Evolutionary conservation across 2,329 filamentous ascomycete genomes (phyloP), one percentile per base, ranked within the genome.

Genomic region (Clonostachys solani): DNA sequence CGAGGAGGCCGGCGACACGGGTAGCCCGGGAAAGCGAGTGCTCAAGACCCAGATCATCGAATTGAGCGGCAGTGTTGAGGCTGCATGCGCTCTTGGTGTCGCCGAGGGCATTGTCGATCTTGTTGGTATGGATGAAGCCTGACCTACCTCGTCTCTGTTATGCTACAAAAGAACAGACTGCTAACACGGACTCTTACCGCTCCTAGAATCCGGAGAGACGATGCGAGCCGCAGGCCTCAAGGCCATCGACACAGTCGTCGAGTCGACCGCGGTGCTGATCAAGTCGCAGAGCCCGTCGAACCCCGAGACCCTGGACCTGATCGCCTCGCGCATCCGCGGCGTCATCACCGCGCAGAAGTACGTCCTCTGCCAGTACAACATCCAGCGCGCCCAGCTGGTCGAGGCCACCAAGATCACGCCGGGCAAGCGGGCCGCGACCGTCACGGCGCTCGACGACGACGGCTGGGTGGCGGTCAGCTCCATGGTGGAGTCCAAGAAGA

Each of bases 71-170:
- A 97, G 92, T 75, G 94, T 99, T 34, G 94, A 99, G 72, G 92
- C 94, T 45, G 92, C 94, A 37, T 99, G 94, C 64, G 92, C 94
- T 17, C 75, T 99, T 47, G 94, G 94, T 46, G 92, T 97, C 29
- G 94, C 94, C 40, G 92, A 97, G 64, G 94, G 92, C 44, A 96
- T 99, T 64, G 91, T 99, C 42, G 94, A 99, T 72, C 83, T 99
- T 49, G 94, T 99, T 62, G 91, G 90, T 94, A 69, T 64, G 87
- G 81, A 40, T 38, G n/a, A 17, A 18, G 17, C 42, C 8, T 19
- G 8, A 16, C 33, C 12, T 33, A 29, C 16, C 33, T 23, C 12
- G 12, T 34, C 9, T 9, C 8, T 3, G 4, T 12, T 7, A 19
- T 19, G 36, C 12, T n/a, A 16, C 34, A 12, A 15, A 15, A 12